Percentiles rank a stretch among this genome's conserved stretches.
Conservation (phyloP, 2,329 filamentous ascomycete species). For the Hysterium pulicare region DNA sequence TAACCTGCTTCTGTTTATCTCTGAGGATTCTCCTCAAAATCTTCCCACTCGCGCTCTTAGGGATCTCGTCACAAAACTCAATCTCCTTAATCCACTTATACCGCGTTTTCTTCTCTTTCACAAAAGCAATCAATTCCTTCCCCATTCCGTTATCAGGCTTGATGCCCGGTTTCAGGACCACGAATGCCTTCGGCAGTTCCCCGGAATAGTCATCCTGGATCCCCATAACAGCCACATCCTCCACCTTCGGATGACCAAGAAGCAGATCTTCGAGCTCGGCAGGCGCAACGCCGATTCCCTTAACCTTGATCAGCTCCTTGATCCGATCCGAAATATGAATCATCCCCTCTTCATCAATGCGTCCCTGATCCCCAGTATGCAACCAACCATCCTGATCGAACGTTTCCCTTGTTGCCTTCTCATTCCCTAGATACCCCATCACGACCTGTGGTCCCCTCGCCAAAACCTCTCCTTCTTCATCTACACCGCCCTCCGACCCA, state of each 20-base stretch:
- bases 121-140: constrained; percentile 42
- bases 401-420: constrained; percentile 42
- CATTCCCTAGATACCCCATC: constrained; percentile 50
- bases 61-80: constrained; percentile 45
- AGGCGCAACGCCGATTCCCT: constrained; percentile 60
- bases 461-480: constrained; percentile 52
- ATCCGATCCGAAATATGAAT: constrained; percentile 60
- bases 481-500: constrained; percentile 51
- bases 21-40: constrained; percentile 46
- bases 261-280: constrained; percentile 62
- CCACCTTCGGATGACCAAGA: constrained; percentile 55
- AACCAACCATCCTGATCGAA: constrained; percentile 50
- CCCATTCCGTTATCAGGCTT: constrained; percentile 29
- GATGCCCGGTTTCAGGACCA: constrained; percentile 38
- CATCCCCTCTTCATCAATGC: constrained; percentile 54
- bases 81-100: constrained; percentile 48
- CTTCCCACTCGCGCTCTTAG: constrained; percentile 48
- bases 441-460: constrained; percentile 48
- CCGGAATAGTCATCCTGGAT: constrained; percentile 52
- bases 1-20: constrained; percentile 40
- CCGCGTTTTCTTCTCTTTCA: constrained; percentile 44
- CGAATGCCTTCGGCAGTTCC: constrained; percentile 46
- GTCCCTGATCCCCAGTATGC: constrained; percentile 58
- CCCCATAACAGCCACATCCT: constrained; percentile 56
- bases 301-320: constrained; percentile 68